Base-by-base conservation (phyloP, 352 stramenopile genomes). In the Phytophthora constricta region DNA sequence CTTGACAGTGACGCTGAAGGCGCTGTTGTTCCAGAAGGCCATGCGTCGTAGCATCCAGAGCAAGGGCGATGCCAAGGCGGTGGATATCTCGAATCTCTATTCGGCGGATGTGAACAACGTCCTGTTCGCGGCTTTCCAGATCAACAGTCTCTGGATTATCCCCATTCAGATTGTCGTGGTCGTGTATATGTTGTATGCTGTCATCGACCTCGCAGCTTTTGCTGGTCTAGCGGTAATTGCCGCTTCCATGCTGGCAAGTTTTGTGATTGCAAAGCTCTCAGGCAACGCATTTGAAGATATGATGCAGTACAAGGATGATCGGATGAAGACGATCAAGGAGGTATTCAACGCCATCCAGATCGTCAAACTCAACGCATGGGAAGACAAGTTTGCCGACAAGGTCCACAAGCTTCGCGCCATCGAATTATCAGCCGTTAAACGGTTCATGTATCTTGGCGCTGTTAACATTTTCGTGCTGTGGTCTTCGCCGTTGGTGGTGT, bases 281-380 rank as follows among this genome's bases (percentile, higher is more conserved):
- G 75, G 79, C 22, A 20, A 49, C 0, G 65, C 91, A 14, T 94
- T 97, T 63, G 82, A 89, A 19, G 62, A 72, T 11, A 64, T 98
- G 3, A 96, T 98, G 80, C 72, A 71, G 41, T 58, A 78, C 37
- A 96, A 95, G 28, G 96, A 99, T 66, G 63, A 74, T 19, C 86
- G 96, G 11, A 84, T 98, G 42, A 93, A 97, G 61, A 33, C 92
- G 0, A 93, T 97, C 43, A 97, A 93, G 60, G 96, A 99, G 68
- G 84, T 97, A 1, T 82, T 98, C 23, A 76, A 78, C 20, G 86
- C 91, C 16, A 98, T 99, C 58, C 94, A 98, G 72, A 87, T 98
- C 45, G 92, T 99, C 64, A 99, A 99, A 68, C 69, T 99, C 0
- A 98, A 98, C 58, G 88, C 84, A 1, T 98, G 91, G 90, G 94